Evolutionary conservation across 2,329 filamentous ascomycete species (phyloP).

Genomic region (Diaporthe ilicicola): DNA sequence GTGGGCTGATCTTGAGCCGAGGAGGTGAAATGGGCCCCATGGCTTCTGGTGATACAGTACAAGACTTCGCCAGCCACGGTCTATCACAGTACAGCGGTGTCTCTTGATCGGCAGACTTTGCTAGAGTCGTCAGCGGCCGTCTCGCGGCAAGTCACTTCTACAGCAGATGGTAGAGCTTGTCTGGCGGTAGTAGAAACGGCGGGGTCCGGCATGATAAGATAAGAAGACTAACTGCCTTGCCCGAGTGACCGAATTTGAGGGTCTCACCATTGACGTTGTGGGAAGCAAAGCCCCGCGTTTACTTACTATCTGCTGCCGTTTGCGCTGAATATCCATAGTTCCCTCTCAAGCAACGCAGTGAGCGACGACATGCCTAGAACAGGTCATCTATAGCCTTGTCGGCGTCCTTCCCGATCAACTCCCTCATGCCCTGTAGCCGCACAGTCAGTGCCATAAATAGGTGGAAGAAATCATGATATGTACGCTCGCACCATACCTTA

Average conservation of each 20-base stretch:
- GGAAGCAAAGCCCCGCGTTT: background rate
- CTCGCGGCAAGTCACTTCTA: background rate
- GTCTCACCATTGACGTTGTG: background rate
- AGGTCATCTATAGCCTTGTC: slow-evolving; percentile 92
- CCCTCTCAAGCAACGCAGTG: background rate
- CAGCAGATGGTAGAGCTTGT: background rate
- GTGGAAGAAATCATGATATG: background rate
- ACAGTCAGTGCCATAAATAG: slow-evolving; percentile 37
- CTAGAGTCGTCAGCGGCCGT: background rate
- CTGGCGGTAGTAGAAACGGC: too few species aligned
- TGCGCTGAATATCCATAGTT: background rate
- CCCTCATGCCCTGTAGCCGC: slow-evolving; percentile 82
- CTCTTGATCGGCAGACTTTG: background rate
- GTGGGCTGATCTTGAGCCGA: slow-evolving; percentile 66
- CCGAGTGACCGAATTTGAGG: background rate
- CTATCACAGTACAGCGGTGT: background rate
- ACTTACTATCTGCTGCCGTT: slow-evolving; percentile 7
- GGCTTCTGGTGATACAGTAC: background rate
- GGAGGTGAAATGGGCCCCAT: slow-evolving; percentile 41
- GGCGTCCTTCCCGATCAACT: slow-evolving; percentile 90
- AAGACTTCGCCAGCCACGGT: background rate
- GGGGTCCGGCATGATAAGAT: slow-evolving; percentile 32
- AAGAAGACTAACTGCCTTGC: background rate
- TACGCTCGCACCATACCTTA: slow-evolving; percentile 63
- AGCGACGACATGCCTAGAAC: slow-evolving; percentile 57